Conservation (phyloP, 352 stramenopile genomes). For the Globisporangium nagaii region DNA sequence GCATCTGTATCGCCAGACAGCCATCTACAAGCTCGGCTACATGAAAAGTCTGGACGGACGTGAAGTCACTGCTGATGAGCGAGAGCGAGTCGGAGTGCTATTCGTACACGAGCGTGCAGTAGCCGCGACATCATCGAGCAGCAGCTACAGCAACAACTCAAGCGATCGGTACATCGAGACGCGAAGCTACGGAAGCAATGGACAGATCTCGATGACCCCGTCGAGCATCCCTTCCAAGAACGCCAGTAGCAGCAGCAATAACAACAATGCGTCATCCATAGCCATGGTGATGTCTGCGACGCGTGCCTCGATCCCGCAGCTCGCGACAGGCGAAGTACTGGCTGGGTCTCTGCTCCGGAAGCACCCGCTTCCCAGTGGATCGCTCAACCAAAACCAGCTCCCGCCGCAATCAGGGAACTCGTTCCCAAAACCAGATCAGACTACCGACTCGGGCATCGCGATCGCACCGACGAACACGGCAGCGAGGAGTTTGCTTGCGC, state of each 20-base stretch:
- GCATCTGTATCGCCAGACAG: constrained; percentile 70
- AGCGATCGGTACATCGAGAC: constrained; percentile 18
- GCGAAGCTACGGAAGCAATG: constrained; percentile 8
- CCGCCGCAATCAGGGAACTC: constrained; percentile 18
- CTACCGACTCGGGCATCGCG: constrained; percentile 30
- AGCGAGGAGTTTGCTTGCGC: constrained; percentile 29
- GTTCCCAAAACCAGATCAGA: constrained; percentile 35
- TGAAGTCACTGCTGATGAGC: constrained; percentile 71
- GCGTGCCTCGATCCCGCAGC: constrained; percentile 13
- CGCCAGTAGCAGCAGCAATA: background rate
- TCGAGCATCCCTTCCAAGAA: constrained; percentile 40
- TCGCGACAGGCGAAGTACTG: constrained; percentile 32
- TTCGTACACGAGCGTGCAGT: constrained; percentile 64
- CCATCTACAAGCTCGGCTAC: constrained; percentile 51
- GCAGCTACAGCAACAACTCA: constrained; percentile 2
- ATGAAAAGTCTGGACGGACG: constrained; percentile 59
- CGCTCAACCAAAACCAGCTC: constrained; percentile 7
- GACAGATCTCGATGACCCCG: constrained; percentile 30
- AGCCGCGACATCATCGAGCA: constrained; percentile 15
- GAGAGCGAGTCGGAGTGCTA: constrained; percentile 59
- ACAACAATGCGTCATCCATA: background rate
- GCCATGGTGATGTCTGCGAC: background rate
- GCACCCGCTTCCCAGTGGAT: constrained; percentile 12
- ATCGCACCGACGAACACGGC: constrained; percentile 46
- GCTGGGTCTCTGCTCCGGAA: constrained; percentile 43